Evolutionary conservation across 2,329 filamentous ascomycete species (phyloP).

Genomic region (Aaosphaeria pasadenensis): DNA sequence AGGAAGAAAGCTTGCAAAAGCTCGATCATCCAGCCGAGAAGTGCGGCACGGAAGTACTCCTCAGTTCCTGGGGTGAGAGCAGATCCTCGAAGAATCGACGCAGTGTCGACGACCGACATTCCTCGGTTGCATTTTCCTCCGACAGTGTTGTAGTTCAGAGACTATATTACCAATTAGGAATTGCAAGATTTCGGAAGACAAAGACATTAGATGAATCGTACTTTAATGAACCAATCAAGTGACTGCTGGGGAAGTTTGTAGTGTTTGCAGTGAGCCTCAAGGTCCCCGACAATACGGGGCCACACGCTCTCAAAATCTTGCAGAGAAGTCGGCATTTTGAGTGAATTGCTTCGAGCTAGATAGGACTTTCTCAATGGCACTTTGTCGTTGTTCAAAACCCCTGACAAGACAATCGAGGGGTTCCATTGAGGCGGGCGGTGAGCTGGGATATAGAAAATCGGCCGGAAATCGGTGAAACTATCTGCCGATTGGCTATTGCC

Average conservation of each 20-base stretch:
- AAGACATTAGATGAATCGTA: slow-evolving; percentile 33
- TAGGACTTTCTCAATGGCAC: no score
- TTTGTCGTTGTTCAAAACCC: no score
- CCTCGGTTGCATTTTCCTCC: slow-evolving; percentile 99
- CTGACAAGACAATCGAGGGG: no score
- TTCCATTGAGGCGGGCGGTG: no score
- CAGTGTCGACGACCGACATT: slow-evolving; percentile 94
- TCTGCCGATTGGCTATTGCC: background rate
- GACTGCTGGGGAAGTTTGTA: slow-evolving; percentile 83
- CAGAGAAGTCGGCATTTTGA: slow-evolving; percentile 67
- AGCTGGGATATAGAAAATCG: background rate
- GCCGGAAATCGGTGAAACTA: background rate
- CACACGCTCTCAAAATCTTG: slow-evolving; percentile 89
- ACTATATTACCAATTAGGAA: slow-evolving; percentile 49
- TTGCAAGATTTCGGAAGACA: background rate
- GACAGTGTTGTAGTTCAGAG: slow-evolving; percentile 78
- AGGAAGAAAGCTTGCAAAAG: slow-evolving; percentile 98
- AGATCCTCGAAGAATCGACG: slow-evolving; percentile 70
- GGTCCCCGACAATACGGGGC: slow-evolving; percentile 77
- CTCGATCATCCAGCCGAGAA: slow-evolving; percentile 96
- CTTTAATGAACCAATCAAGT: slow-evolving; percentile 82
- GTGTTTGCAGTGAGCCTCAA: slow-evolving; percentile 72
- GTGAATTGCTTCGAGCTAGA: no score
- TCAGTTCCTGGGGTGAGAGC: slow-evolving; percentile 64
- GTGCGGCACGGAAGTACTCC: slow-evolving; percentile 84